Base-by-base conservation (phyloP, 2,329 filamentous ascomycete genomes). In the Botrytis galanthina region DNA sequence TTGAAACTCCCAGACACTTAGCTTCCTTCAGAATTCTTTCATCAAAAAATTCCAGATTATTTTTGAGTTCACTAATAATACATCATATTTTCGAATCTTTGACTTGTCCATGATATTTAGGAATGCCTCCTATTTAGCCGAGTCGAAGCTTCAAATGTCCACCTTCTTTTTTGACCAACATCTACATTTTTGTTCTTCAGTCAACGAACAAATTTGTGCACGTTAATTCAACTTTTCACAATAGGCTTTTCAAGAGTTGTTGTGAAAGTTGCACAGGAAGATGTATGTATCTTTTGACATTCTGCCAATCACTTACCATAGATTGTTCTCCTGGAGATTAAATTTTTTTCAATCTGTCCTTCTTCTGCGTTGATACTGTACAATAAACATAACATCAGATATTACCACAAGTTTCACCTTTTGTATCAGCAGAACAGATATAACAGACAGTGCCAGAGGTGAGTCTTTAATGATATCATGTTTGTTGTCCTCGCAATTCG, bases 81-180 rank as follows among this genome's bases (percentile, higher is more conserved):
- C 14, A 57, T 1, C 16, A 9, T 12, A 18, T 29, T 57, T 29
- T 29, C 14, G 4, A 32, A 22, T 35, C 10, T 39, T 18, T 61
- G 32, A 61, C 32, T 39, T 26, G 35, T 29, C 8, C 22, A 51
- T 18, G 22, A 20, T 54, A 8, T 39, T 35, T n/a, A 37, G 14
- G n/a, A 29, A 63, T 26, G 8, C 44, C 63, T 51, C 63, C 63
- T 67, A 67, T 67, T 67, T 67, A 67, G 7, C 32, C 63, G 63
- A 67, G 44, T 32, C 32, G 44, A 54, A 39, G 29, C 26, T 67
- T 37, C 32, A 2, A 39, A 37, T 51, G 7, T 48, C 12, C 32
- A 66, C 22, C 7, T 51, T 16, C 8, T 67, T 51, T 26, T 20
- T 39, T 22, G 14, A 4, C 16, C 4, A 39, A 20, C 20, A n/a